Evolutionary conservation across 1,284 basidiomycete genomes (phyloP), one percentile per base, ranked within the genome.

Genomic region (Cryptococcus sp.): DNA sequence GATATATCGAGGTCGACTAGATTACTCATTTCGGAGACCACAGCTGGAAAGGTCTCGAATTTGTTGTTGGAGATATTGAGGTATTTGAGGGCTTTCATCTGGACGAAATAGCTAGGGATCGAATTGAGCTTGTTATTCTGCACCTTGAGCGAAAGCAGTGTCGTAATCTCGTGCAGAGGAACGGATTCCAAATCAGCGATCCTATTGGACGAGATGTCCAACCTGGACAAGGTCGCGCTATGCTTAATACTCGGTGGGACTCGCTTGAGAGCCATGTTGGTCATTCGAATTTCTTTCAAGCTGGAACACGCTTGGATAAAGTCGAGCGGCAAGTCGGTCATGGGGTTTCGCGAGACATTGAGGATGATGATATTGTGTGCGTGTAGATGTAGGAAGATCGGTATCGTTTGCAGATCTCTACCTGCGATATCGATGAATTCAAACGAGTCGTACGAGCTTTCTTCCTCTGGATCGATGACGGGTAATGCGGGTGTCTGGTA

Each of bases 31-130:
- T 86, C 78, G 69, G 83, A 86, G 18, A 98, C 81, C 22, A 88
- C 86, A 0, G 77, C 57, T 0, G 94, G 93, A 53, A 98, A 81
- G n/a, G 70, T 74, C 41, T 83, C 83, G 71, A 98, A 92, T 69
- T 91, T 91, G 79, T 98, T 99, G 77, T 98, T 98, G 46, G 91
- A 96, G 57, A 99, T 87, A 76, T 98, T 96, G 64, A 98, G 81
- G 45, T 84, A 84, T 50, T 83, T 83, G 48, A 98, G 81, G 45
- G 80, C 75, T 36, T 80, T 78, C 61, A 98, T 78, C 18, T 85
- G 80, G 2, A 85, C 81, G 62, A 98, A 93, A 68, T 90, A 89
- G 73, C 82, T 83, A 0, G 96, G 93, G 2, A 98, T 81, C 52
- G 82, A 84, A 56, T 88, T 86, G 63, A 99, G 82, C 31, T 91